Evolutionary conservation across 495 filamentous ascomycete genomes (phyloP).

Genomic region (Tuber microsphaerosporum): DNA sequence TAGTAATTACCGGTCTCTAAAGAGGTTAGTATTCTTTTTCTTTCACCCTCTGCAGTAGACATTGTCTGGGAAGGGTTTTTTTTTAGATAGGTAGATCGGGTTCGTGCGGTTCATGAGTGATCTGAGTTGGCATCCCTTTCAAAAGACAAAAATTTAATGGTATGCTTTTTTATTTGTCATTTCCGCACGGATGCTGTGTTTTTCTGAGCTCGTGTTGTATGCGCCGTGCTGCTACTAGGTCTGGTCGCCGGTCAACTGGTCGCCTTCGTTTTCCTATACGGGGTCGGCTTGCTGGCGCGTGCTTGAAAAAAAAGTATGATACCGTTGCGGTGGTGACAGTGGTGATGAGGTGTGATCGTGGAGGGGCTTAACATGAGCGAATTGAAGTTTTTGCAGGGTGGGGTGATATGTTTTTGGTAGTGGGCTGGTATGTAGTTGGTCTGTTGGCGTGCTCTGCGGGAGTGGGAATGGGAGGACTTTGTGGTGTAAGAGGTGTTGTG

Average conservation of each 20-base stretch:
- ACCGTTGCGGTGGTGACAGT: neutral
- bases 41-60: neutral
- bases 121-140: neutral
- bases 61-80: neutral
- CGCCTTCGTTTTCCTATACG: neutral
- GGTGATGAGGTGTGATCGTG: no score
- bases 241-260: neutral
- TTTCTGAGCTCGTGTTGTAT: neutral
- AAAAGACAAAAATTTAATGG: neutral
- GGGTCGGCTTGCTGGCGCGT: neutral
- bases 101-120: neutral
- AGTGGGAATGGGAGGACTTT: no score
- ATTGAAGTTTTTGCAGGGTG: no score
- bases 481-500: no score
- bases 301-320: neutral
- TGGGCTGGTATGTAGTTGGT: no score
- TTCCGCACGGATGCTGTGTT: neutral
- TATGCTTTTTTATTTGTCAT: neutral
- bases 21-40: neutral
- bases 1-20: neutral
- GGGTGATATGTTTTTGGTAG: no score
- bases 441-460: no score
- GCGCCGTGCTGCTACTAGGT: neutral
- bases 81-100: neutral
- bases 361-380: no score